Evolutionary conservation across 768 basidiomycete species (phyloP), one percentile per base, ranked within the genome.

Genomic region (Lyophyllum atratum): DNA sequence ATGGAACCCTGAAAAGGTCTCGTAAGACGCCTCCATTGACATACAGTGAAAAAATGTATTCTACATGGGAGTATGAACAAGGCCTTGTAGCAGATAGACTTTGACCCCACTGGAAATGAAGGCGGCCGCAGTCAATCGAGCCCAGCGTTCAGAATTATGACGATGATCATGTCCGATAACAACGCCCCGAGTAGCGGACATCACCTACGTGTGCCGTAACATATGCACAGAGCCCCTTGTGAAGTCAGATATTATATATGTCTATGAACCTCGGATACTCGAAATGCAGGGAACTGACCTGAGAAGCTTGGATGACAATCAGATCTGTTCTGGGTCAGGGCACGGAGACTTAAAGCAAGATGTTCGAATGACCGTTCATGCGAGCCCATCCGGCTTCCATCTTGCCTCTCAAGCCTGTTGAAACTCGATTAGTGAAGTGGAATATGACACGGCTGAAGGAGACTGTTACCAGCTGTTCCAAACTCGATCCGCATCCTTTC

Each of bases 301-400:
- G 91, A 14, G 90, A 91, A 10, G 91, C 81, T 66, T 93, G 92
- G 42, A 91, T 86, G 51, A 93, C 75, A 47, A 85, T 90, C 55
- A 95, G 72, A 69, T 94, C 81, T 82, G 52, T n/a, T 47, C 9
- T 48, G 48, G 37, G 44, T 54, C 37, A 39, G 5, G 14, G 31
- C 50, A 17, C n/a, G 12, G 24, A 40, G 37, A 44, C 37, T 1
- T 45, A 11, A 39, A 21, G 22, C 48, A 19, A 21, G 29, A 8
- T 26, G 15, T 33, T 24, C 15, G 6, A 6, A 55, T 64, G 21
- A 79, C 81, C 91, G 66, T 95, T 95, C 91, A 95, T 94, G 54
- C 90, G 82, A n/a, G 90, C 80, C 83, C 89, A 93, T 1, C 93
- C 93, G 8, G 92, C 92, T 62, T 90, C 88, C 93, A 95, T 95